Evolutionary conservation across 495 filamentous ascomycete species (phyloP), one percentile per base, ranked within the genome.

Genomic region (Podospora pseudocomata): DNA sequence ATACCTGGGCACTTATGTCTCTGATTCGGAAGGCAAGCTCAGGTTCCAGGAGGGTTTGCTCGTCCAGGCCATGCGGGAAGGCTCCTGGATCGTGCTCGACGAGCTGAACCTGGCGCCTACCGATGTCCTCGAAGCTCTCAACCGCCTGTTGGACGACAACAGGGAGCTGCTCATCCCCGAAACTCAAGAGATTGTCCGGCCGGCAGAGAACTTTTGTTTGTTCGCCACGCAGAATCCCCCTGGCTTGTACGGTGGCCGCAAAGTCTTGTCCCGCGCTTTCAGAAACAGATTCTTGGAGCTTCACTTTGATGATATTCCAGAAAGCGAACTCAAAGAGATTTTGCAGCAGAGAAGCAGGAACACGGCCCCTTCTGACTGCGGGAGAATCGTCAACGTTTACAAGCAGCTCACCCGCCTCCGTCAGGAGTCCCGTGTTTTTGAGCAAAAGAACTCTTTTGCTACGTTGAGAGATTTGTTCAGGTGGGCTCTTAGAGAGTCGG

Each of bases 141-240:
- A 99, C 77, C 88, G 96, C 67, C 84, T 99, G 2, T 82, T 99
- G 1, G 96, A 99, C 72, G 96, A 99, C 75, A 99, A 99, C 71
- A 85, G 95, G n/a, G 96, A 99, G 76, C 88, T 99, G 2, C 86
- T 98, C 60, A 95, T 99, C 59, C 95, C 96, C 0, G 96, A 99
- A 73, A 98, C 96, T 0, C 96, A 99, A 76, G 93, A 98, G 73
- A 84, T 93, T 19, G 90, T 99, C 30, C 88, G 89, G 44, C 96
- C 96, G 0, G 92, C 97, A 67, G 87, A 90, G 44, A 92, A 96
- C 74, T 99, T 99, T 80, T 96, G 98, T 89, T 85, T 99, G 0
- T 99, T 98, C 71, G 96, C 96, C n/a, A 99, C 96, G 0, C 96
- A 99, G 73, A 99, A 99, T 71, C 96, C 96, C 2, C 90, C 96